Conservation (phyloP, 129 eudicot species). For the Artemisia annua region DNA sequence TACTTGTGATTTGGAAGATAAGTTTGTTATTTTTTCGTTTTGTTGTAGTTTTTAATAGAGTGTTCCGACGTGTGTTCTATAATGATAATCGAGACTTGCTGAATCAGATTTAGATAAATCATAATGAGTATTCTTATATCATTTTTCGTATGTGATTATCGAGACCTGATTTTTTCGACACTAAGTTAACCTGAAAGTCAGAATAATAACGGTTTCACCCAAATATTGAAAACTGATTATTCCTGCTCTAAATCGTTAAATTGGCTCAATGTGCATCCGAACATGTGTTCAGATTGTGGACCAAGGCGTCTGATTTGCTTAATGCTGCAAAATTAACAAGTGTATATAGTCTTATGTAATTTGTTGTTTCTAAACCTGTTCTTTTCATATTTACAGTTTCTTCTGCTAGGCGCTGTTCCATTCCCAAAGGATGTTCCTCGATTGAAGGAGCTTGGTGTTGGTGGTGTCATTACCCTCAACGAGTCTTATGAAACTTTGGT, state of each 20-base stretch:
- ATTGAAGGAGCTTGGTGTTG: slow-evolving; percentile 82
- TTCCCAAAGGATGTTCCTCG: slow-evolving; percentile 82
- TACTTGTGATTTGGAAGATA: not conserved
- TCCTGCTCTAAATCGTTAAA: not conserved
- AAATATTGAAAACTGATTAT: not conserved
- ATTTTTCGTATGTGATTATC: not conserved
- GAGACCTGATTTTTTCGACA: not conserved
- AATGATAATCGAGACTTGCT: not conserved
- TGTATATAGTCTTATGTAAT: not conserved
- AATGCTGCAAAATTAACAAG: not conserved
- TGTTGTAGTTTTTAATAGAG: too few species aligned
- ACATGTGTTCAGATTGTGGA: not conserved
- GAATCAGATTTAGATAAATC: not conserved
- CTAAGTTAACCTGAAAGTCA: not conserved
- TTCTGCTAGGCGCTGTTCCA: slow-evolving; percentile 93
- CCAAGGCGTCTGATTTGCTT: not conserved
- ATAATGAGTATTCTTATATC: not conserved
- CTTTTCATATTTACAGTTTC: slow-evolving; percentile 47
- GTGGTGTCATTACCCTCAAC: slow-evolving; percentile 89
- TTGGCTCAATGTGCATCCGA: not conserved
- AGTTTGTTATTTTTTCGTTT: too few species aligned
- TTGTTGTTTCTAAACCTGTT: slow-evolving; percentile 7
- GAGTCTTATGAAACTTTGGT: slow-evolving; percentile 94
- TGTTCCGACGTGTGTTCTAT: not conserved
- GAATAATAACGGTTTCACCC: not conserved